phyloP scores from a whole-genome alignment of 2,329 filamentous ascomycete species.

The Penicillium sp. region DNA sequence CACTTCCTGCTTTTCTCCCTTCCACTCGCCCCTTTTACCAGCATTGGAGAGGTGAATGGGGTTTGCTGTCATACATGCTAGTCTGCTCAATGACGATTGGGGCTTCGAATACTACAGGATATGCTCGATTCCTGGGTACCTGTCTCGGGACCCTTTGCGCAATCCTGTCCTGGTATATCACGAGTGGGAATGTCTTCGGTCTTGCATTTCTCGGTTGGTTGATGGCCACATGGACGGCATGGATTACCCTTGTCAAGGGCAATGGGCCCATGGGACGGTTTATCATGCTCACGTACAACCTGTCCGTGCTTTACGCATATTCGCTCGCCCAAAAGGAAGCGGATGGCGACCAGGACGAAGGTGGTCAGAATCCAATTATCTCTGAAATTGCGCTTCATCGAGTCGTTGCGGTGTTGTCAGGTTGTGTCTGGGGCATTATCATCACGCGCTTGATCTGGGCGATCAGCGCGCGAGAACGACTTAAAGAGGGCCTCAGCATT shows the following conservation, averaged over 20 bases:
- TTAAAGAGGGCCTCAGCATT: constrained; percentile 85
- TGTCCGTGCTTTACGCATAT: constrained; percentile 91
- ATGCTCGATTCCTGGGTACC: constrained; percentile 82
- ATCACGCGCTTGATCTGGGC: constrained; percentile 90
- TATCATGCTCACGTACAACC: constrained; percentile 92
- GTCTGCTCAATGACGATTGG: constrained; percentile 98
- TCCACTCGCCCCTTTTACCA: constrained; percentile 75
- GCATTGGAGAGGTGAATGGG: constrained; percentile 95
- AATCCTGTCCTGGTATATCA: constrained; percentile 73
- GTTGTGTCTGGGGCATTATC: constrained; percentile 88
- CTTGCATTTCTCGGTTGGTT: constrained; percentile 81
- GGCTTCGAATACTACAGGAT: constrained; percentile 88
- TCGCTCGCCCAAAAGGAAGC: constrained; percentile 77
- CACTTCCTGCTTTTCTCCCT: constrained; percentile 80
- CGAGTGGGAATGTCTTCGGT: constrained; percentile 68
- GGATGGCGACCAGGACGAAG: constrained; percentile 74
- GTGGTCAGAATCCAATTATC: constrained; percentile 78
- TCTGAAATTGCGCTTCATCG: constrained; percentile 84
- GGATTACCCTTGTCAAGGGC: constrained; percentile 78
- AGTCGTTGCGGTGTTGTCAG: constrained; percentile 79
- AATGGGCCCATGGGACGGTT: constrained; percentile 91
- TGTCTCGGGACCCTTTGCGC: constrained; percentile 75
- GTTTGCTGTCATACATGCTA: constrained; percentile 93
- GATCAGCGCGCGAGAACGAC: constrained; percentile 81
- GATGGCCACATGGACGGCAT: constrained; percentile 80